These are phyloP conservation scores for Somion occarium DNA, from an alignment of 1,284 basidiomycete species.

Conservation along the genomic window DNA sequence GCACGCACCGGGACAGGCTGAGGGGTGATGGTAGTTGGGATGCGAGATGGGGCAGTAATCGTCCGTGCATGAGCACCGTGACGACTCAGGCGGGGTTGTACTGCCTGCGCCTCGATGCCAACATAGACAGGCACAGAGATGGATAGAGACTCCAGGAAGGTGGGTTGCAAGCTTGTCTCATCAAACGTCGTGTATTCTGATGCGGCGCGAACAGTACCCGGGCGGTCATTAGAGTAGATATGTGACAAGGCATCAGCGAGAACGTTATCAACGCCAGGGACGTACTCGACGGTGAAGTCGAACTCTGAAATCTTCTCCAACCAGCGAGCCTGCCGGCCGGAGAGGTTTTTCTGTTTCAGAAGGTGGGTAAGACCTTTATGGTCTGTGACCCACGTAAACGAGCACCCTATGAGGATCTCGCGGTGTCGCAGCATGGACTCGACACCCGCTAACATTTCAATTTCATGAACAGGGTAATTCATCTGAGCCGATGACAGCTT, in stretches of 20 bases:
- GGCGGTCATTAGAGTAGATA: conserved; percentile 28
- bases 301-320: conserved; percentile 28
- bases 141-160: not conserved
- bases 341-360: conserved; percentile 28
- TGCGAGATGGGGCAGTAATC: no score
- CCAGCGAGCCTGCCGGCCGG: conserved; percentile 28
- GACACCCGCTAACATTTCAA: conserved; percentile 20
- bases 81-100: not conserved
- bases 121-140: conserved; percentile 7
- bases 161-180: conserved; percentile 9
- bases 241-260: conserved; percentile 31
- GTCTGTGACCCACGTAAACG: conserved; percentile 29
- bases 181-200: conserved; percentile 21
- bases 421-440: conserved; percentile 19
- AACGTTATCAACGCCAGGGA: conserved; percentile 27
- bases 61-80: not conserved
- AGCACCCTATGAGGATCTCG: conserved; percentile 22
- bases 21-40: no score
- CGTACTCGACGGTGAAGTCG: conserved; percentile 28
- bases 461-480: conserved; percentile 24
- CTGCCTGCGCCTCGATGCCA: conserved; percentile 3
- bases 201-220: conserved; percentile 19
- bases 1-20: not conserved
- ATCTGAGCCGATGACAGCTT: conserved; percentile 17
- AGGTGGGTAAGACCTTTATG: conserved; percentile 30